Conservation (phyloP, 495 filamentous ascomycete genomes). For the Evansstolkia leycettana region DNA sequence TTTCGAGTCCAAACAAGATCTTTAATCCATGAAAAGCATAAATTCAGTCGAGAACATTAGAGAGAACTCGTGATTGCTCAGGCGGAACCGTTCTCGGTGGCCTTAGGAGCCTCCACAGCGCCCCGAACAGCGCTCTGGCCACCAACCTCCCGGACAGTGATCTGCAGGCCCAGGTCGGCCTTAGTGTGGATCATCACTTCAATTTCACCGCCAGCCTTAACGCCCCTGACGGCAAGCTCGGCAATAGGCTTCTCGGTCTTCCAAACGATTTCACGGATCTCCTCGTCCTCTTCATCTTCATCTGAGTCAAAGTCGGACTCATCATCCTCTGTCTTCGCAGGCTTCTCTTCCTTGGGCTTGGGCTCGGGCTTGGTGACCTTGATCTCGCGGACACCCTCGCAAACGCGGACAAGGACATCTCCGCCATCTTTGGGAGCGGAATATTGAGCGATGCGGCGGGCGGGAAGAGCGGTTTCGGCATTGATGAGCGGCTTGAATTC, state of each 20-base stretch:
- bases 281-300: constrained; percentile 70
- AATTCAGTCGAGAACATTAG: not conserved
- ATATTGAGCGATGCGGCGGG: constrained; percentile 69
- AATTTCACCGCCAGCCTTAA: constrained; percentile 81
- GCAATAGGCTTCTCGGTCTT: constrained; percentile 75
- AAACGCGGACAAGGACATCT: constrained; percentile 73
- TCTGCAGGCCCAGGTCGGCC: constrained; percentile 60
- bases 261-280: constrained; percentile 83
- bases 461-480: constrained; percentile 81
- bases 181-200: constrained; percentile 85
- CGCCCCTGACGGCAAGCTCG: constrained; percentile 69
- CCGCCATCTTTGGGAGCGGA: constrained; percentile 63
- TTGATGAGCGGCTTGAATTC: constrained; percentile 67
- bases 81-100: constrained; percentile 4
- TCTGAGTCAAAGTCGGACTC: constrained; percentile 52
- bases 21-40: not conserved
- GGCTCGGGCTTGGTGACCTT: constrained; percentile 77
- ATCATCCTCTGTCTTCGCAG: constrained; percentile 42
- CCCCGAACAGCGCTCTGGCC: constrained; percentile 77
- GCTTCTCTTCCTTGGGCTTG: constrained; percentile 55
- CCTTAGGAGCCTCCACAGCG: constrained; percentile 36
- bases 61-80: not conserved
- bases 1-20: not conserved
- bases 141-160: constrained; percentile 76
- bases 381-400: constrained; percentile 78